A percentile compares a stretch with the other conserved stretches of the same genome.
These are phyloP conservation scores for Pyrenula massariospora DNA, from an alignment of 495 filamentous ascomycete species.

Conservation along the genomic window DNA sequence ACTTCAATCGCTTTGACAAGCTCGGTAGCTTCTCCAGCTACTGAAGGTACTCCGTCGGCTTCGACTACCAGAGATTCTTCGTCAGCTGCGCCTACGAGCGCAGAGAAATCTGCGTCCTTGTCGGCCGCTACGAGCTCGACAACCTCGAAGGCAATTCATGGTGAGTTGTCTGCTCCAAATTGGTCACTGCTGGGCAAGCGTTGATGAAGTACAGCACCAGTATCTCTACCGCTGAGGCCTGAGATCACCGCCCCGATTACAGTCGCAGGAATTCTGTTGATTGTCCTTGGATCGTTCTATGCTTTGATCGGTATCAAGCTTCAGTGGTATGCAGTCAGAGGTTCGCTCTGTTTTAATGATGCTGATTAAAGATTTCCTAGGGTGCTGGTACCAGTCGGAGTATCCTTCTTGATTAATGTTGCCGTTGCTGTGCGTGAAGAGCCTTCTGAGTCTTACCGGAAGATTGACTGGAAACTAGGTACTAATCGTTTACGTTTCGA, in stretches of 20 bases:
- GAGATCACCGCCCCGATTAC: slow-evolving; percentile 67
- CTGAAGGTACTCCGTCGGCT: neutral
- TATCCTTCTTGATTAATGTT: slow-evolving; percentile 58
- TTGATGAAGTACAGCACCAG: too few species aligned
- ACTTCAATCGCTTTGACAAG: neutral
- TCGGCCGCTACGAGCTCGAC: neutral
- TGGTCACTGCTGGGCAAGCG: too few species aligned
- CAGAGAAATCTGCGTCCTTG: neutral
- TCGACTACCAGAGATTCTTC: neutral
- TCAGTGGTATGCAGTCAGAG: slow-evolving; percentile 47
- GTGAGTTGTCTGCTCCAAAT: neutral
- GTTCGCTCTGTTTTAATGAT: slow-evolving; percentile 1
- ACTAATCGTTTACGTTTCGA: slow-evolving; percentile 85
- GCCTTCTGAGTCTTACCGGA: slow-evolving; percentile 59
- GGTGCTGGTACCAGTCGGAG: slow-evolving; percentile 16
- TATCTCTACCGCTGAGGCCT: slow-evolving; percentile 56
- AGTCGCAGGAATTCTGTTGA: slow-evolving; percentile 65
- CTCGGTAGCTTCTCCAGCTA: neutral
- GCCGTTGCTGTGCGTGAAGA: slow-evolving; percentile 61
- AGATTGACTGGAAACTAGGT: slow-evolving; percentile 26
- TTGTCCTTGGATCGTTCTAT: slow-evolving; percentile 56
- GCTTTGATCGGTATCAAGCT: slow-evolving; percentile 77
- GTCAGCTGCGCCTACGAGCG: neutral
- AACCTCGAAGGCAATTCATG: neutral
- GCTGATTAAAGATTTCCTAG: neutral